phyloP scores from a whole-genome alignment of 2,329 filamentous ascomycete genomes.

The Sclerotinia sclerotiorum region DNA sequence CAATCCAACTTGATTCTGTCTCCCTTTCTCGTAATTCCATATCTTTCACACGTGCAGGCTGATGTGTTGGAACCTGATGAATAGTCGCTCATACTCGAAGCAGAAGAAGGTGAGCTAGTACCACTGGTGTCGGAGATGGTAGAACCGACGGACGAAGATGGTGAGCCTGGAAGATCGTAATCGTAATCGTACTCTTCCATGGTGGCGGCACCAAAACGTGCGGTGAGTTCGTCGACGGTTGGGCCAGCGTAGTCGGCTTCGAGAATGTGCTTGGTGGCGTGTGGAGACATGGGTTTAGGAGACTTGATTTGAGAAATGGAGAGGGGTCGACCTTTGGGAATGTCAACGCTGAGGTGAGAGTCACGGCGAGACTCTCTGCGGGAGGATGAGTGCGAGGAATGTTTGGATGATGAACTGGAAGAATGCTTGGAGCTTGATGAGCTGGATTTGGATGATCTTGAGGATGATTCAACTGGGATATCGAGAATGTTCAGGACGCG shows the following conservation, averaged over 20 bases:
- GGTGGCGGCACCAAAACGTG: slow-evolving; percentile 65
- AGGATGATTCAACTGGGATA: slow-evolving; percentile 62
- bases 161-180: slow-evolving; percentile 55
- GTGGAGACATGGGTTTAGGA: slow-evolving; percentile 84
- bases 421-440: slow-evolving; percentile 43
- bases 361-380: slow-evolving; percentile 45
- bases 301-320: slow-evolving; percentile 87
- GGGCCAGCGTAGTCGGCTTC: slow-evolving; percentile 71
- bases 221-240: slow-evolving; percentile 75
- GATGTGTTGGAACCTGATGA: slow-evolving; percentile 70
- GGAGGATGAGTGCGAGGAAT: slow-evolving; percentile 46
- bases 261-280: slow-evolving; percentile 84
- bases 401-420: slow-evolving; percentile 42
- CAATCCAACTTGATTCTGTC: slow-evolving; percentile 96
- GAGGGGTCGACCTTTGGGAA: slow-evolving; percentile 85
- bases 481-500: slow-evolving; percentile 98
- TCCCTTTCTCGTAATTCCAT: slow-evolving; percentile 90
- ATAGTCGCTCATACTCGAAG: slow-evolving; percentile 70
- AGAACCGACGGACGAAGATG: slow-evolving; percentile 71
- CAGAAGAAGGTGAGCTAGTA: slow-evolving; percentile 68
- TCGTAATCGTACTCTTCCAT: slow-evolving; percentile 57
- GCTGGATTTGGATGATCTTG: slow-evolving; percentile 46
- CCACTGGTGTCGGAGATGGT: slow-evolving; percentile 69
- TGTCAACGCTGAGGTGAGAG: slow-evolving; percentile 58
- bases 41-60: slow-evolving; percentile 90